Conservation (phyloP, 2,329 filamentous ascomycete species). For the Bipolaris bicolor region DNA sequence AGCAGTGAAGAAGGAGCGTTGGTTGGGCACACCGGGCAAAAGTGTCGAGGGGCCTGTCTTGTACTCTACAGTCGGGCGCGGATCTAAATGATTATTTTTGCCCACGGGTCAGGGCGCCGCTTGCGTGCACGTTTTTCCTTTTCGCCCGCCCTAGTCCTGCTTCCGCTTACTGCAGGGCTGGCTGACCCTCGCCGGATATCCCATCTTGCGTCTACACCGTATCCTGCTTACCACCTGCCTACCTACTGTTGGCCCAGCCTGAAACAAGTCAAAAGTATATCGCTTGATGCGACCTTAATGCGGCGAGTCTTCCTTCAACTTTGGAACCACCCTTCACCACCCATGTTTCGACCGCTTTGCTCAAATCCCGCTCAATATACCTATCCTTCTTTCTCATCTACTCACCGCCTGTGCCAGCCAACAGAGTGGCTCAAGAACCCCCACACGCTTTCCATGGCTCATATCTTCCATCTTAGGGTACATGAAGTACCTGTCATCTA, state of each 20-base stretch:
- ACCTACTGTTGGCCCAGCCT: conserved; percentile 9
- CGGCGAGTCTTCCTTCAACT: conserved; percentile 3
- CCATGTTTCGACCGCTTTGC: conserved; percentile 8
- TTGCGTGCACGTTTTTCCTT: conserved; percentile 26
- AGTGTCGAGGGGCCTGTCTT: conserved; percentile 20
- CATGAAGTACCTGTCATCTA: conserved; percentile 58
- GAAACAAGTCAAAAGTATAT: conserved; percentile 12
- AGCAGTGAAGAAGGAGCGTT: conserved; percentile 22
- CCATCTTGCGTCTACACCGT: conserved; percentile 15
- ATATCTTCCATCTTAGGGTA: conserved; percentile 62
- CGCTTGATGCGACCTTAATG: conserved; percentile 4
- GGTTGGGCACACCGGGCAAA: conserved; percentile 18
- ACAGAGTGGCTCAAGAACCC: conserved; percentile 57
- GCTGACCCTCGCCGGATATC: conserved; percentile 10
- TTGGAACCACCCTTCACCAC: background rate
- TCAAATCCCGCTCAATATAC: conserved; percentile 24
- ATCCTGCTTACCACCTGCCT: conserved; percentile 12
- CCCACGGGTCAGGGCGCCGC: conserved; percentile 23
- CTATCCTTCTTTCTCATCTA: conserved; percentile 17
- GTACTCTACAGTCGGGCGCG: conserved; percentile 30
- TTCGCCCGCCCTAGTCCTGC: conserved; percentile 23
- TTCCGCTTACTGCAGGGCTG: conserved; percentile 14
- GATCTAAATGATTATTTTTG: conserved; percentile 33
- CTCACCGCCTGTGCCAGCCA: conserved; percentile 28
- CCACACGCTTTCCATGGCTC: conserved; percentile 68